phyloP scores from a whole-genome alignment of 352 stramenopile genomes.

The Pseudoperonospora humuli region DNA sequence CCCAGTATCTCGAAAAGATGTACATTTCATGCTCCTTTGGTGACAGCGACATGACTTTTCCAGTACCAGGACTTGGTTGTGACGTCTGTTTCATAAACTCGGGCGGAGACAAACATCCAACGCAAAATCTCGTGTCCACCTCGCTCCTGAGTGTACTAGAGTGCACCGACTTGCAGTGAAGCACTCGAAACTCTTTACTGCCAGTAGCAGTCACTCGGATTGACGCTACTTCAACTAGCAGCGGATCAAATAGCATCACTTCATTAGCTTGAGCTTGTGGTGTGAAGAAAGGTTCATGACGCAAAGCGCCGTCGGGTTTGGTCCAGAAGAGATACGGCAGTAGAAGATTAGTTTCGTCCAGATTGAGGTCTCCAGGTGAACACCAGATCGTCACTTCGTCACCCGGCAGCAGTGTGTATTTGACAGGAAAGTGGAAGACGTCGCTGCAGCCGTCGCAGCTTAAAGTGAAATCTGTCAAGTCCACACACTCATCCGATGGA shows the following conservation, averaged over 20 bases:
- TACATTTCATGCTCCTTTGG: conserved; percentile 41
- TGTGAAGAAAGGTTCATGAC: conserved; percentile 52
- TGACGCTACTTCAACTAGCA: conserved; percentile 77
- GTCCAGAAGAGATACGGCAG: conserved; percentile 82
- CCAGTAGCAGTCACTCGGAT: conserved; percentile 50
- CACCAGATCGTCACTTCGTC: conserved; percentile 82
- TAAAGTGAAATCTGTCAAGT: conserved; percentile 64
- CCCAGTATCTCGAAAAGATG: conserved; percentile 79
- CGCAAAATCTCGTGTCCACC: conserved; percentile 45
- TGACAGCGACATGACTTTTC: conserved; percentile 16
- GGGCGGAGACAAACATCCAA: conserved; percentile 52
- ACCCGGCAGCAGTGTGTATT: conserved; percentile 63
- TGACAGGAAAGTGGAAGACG: conserved; percentile 55
- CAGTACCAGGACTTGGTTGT: conserved; percentile 17
- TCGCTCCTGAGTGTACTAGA: conserved; percentile 16
- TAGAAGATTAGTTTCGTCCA: conserved; percentile 70
- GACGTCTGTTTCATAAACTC: conserved; percentile 26
- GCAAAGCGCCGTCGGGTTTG: conserved; percentile 44
- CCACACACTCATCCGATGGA: conserved; percentile 53
- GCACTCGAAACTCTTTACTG: conserved; percentile 69
- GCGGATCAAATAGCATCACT: conserved; percentile 62
- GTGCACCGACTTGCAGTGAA: conserved; percentile 61
- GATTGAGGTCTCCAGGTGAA: conserved; percentile 42
- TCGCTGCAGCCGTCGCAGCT: conserved; percentile 33
- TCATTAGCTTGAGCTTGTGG: conserved; percentile 34